Evolutionary conservation across 345 rosid genomes (phyloP), one percentile per base, ranked within the genome.

Genomic region (Firmiana major): DNA sequence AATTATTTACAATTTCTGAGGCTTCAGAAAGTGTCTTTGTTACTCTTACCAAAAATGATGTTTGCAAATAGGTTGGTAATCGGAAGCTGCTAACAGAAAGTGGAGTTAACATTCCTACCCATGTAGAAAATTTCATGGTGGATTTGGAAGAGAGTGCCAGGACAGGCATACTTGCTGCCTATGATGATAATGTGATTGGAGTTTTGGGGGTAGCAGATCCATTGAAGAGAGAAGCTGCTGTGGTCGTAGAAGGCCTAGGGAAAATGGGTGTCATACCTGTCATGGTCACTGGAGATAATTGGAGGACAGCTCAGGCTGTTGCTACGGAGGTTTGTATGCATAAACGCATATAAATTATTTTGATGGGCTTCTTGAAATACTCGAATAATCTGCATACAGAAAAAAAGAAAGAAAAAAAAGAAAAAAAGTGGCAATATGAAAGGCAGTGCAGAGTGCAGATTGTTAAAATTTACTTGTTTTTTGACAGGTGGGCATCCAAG

Each of bases 281-380:
- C 73, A 97, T 97, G 98, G 99, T 97, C 72, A 97, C 99, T 0
- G 99, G 99, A 21, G 99, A 97, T 85, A 97, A 97, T 85, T 87
- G 93, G 93, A 88, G 99, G 82, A 97, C 99, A 73, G 99, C 99
- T 34, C 86, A 76, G 60, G 98, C 99, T 63, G 99, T 94, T 43
- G 98, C 98, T 31, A 94, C 78, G 77, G 95, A 97, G 97, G 99
- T 89, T 70, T 46, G 86, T 80, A 17, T 71, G 60, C 66, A 65
- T 12, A 34, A 4, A 2, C 12, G 15, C 21, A 21, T 66, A 0
- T 16, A 16, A 13, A 48, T 48, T 16, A 28, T 28, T 9, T 28
- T 13, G 16, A 22, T 45, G 36, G 36, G 34, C 8, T 70, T 49
- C 19, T 69, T 28, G 42, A 70, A 28, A 70, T 16, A 70, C 58